A percentile compares a stretch with the other conserved stretches of the same genome.
phyloP scores from a whole-genome alignment of 1,139 yeast genomes.

The Casaregolazyma suthepensis region DNA sequence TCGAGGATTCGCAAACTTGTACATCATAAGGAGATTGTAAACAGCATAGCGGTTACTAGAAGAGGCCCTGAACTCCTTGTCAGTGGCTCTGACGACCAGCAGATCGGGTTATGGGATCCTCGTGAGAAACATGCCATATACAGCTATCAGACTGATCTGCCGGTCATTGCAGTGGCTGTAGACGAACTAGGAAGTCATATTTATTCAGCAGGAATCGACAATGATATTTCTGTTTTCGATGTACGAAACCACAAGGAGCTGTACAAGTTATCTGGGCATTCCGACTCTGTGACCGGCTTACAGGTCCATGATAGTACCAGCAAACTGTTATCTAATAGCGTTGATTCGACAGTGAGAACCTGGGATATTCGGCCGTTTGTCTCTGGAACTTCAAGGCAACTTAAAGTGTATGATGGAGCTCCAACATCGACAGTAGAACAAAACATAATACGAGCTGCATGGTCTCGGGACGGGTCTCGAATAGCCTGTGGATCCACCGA shows the following conservation, averaged over 20 bases:
- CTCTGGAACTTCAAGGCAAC: conserved; percentile 37
- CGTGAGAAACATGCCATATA: conserved; percentile 43
- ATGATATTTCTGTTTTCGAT: conserved; percentile 54
- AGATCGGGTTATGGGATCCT: conserved; percentile 54
- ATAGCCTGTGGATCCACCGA: conserved; percentile 62
- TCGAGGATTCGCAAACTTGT: conserved; percentile 46
- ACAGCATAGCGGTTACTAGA: conserved; percentile 41
- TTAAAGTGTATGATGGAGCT: conserved; percentile 54
- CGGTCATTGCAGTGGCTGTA: conserved; percentile 50
- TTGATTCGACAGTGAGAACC: conserved; percentile 52
- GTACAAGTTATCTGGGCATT: conserved; percentile 41
- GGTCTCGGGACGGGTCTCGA: conserved; percentile 36
- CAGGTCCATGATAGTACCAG: conserved; percentile 46
- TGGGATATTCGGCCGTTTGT: conserved; percentile 48
- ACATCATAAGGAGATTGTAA: conserved; percentile 52
- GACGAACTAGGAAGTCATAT: conserved; percentile 38
- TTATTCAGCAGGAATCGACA: conserved; percentile 64
- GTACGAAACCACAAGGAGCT: conserved; percentile 35
- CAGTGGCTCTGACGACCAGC: conserved; percentile 65
- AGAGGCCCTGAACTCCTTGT: conserved; percentile 36
- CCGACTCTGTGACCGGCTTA: conserved; percentile 47
- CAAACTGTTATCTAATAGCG: conserved; percentile 47
- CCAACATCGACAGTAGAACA: conserved; percentile 46
- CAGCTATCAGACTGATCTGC: conserved; percentile 44
- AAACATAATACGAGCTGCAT: conserved; percentile 44